These are phyloP conservation scores for Taxawa tesnikishii DNA, from an alignment of 2,329 filamentous ascomycete genomes.

Conservation along the genomic window DNA sequence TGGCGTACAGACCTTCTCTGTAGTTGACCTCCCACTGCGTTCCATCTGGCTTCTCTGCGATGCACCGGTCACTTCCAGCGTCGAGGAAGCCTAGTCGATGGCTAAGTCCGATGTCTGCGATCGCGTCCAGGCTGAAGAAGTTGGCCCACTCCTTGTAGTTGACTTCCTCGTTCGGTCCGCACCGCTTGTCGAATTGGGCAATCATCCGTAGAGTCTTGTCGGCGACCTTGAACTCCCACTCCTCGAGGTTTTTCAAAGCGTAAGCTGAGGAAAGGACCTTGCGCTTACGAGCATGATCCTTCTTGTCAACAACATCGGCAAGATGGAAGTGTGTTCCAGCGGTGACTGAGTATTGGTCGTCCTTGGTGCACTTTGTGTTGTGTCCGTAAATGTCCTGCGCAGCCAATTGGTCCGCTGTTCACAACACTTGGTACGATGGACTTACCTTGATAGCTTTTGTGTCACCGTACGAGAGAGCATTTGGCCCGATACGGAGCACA, in stretches of 20 bases:
- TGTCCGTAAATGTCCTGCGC: conserved; percentile 25
- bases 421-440: too few relatives aligned
- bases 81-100: conserved; percentile 24
- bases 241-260: conserved; percentile 26
- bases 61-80: conserved; percentile 19
- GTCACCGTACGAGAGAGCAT: conserved; percentile 30
- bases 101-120: conserved; percentile 26
- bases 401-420: too few relatives aligned
- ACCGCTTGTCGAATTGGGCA: conserved; percentile 21
- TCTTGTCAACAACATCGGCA: conserved; percentile 26
- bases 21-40: conserved; percentile 32
- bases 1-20: conserved; percentile 39
- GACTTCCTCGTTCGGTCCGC: conserved; percentile 19
- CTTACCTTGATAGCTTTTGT: conserved; percentile 23
- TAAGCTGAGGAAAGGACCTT: conserved; percentile 26
- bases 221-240: conserved; percentile 28
- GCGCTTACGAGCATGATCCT: conserved; percentile 25
- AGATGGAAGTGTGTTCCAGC: conserved; percentile 22
- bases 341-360: conserved; percentile 18
- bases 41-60: conserved; percentile 22
- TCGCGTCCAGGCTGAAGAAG: conserved; percentile 25
- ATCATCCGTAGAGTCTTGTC: conserved; percentile 22
- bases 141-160: conserved; percentile 26
- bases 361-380: conserved; percentile 22
- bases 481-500: conserved; percentile 34